phyloP scores from a whole-genome alignment of 169 alveolate species.

The Plasmodium knowlesi region DNA sequence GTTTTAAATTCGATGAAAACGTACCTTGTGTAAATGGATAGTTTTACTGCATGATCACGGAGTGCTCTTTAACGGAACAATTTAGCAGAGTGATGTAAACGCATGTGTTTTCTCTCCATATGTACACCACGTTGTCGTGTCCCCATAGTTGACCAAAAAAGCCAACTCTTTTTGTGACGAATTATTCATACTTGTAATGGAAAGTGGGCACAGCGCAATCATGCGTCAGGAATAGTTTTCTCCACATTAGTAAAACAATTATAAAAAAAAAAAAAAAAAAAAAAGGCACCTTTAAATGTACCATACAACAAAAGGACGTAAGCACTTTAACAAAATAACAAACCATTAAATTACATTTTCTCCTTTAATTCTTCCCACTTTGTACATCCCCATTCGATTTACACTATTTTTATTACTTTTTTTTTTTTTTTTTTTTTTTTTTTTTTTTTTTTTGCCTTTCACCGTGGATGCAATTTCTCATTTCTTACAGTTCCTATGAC shows the following conservation, averaged over 20 bases:
- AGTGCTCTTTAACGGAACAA: neutral
- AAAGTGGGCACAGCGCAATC: neutral
- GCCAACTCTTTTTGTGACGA: slow-evolving; percentile 5
- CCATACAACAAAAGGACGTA: neutral
- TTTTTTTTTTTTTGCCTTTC: neutral
- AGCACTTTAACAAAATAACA: neutral
- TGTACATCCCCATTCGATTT: neutral
- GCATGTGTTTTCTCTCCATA: neutral
- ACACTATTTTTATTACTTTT: neutral
- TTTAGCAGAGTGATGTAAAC: neutral
- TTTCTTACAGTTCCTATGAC: neutral
- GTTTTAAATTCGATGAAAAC: slow-evolving; percentile 65
- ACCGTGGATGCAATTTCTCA: neutral
- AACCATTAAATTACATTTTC: neutral
- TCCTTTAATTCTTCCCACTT: neutral
- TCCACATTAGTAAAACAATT: slow-evolving; percentile 8
- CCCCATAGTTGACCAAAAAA: neutral
- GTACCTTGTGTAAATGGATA: slow-evolving; percentile 26
- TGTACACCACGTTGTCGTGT: neutral
- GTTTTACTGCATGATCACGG: neutral
- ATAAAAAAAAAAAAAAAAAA: neutral
- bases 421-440: neutral
- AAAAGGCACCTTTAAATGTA: neutral
- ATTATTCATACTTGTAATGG: slow-evolving; percentile 2
- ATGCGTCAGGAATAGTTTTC: neutral